Percentiles rank a stretch among this genome's conserved stretches.
Conservation (phyloP, 768 basidiomycete genomes). For the Goffeauzyma gilvescens region DNA sequence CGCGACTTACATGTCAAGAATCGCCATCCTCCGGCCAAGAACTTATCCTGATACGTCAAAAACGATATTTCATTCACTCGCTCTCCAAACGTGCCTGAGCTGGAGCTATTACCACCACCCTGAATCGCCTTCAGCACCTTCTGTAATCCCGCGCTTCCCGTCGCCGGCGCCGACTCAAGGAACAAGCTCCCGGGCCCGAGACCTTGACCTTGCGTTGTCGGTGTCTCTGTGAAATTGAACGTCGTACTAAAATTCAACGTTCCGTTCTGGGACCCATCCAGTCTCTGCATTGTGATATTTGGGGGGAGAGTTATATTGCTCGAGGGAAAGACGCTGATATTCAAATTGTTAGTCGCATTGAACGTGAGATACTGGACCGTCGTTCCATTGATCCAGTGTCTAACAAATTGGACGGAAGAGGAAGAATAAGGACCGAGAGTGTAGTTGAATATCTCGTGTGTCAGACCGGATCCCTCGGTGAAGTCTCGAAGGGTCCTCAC, state of each 20-base stretch:
- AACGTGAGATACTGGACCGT: slow-evolving; percentile 27
- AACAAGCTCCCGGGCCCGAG: slow-evolving; percentile 31
- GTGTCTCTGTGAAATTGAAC: slow-evolving; percentile 35
- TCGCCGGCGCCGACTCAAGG: slow-evolving; percentile 19
- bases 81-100: slow-evolving; percentile 10
- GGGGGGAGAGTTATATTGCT: slow-evolving; percentile 32
- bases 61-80: slow-evolving; percentile 32
- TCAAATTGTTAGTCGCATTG: slow-evolving; percentile 31
- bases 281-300: slow-evolving; percentile 32
- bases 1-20: slow-evolving; percentile 31
- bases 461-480: slow-evolving; percentile 32
- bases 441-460: slow-evolving; percentile 37
- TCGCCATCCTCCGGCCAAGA: slow-evolving; percentile 37
- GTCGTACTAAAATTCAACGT: slow-evolving; percentile 24
- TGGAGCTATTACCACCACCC: slow-evolving; percentile 14
- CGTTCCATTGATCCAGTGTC: slow-evolving; percentile 35
- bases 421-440: slow-evolving; percentile 31
- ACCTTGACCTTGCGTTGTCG: slow-evolving; percentile 32
- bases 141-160: slow-evolving; percentile 22
- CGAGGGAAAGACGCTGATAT: slow-evolving; percentile 31
- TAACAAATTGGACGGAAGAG: slow-evolving; percentile 34
- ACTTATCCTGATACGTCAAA: slow-evolving; percentile 34
- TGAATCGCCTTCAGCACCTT: slow-evolving; percentile 27
- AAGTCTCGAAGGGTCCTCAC: slow-evolving; percentile 37
- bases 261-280: slow-evolving; percentile 13